Evolutionary conservation across 345 rosid genomes (phyloP).

Genomic region (Aurinia saxatilis): DNA sequence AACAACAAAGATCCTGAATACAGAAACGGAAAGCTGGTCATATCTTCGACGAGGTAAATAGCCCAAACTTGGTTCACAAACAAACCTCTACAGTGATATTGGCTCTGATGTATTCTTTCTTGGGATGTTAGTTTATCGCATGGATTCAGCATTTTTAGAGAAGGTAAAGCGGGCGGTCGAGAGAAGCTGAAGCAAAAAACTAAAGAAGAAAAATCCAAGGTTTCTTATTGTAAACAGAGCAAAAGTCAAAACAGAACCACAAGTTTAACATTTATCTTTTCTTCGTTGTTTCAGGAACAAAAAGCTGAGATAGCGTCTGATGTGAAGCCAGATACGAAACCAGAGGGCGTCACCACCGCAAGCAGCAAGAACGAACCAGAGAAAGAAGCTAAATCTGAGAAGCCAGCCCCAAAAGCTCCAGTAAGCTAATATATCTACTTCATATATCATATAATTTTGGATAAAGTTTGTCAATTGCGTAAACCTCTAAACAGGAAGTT

Average conservation of each 20-base stretch:
- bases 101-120: conserved; percentile 3
- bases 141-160: conserved; percentile 78
- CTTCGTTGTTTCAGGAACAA: conserved; percentile 32
- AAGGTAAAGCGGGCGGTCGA: conserved; percentile 43
- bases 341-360: conserved; percentile 27
- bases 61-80: background rate
- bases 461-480: background rate
- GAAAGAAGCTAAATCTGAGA: conserved; percentile 21
- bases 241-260: background rate
- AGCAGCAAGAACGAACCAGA: conserved; percentile 43
- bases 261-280: background rate
- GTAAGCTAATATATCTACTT: conserved; percentile 25
- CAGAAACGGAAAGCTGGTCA: conserved; percentile 78
- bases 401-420: conserved; percentile 37
- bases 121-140: conserved; percentile 61
- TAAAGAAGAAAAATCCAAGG: conserved; percentile 28
- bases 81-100: background rate
- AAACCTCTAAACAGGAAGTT: conserved; percentile 44
- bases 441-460: background rate
- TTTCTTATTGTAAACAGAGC: conserved; percentile 10
- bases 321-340: conserved; percentile 36
- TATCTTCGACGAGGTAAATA: conserved; percentile 68
- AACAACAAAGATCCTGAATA: conserved; percentile 67
- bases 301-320: conserved; percentile 18
- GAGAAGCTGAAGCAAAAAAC: conserved; percentile 39